Conservation (phyloP, 129 eudicot species). For the Apium graveolens region DNA sequence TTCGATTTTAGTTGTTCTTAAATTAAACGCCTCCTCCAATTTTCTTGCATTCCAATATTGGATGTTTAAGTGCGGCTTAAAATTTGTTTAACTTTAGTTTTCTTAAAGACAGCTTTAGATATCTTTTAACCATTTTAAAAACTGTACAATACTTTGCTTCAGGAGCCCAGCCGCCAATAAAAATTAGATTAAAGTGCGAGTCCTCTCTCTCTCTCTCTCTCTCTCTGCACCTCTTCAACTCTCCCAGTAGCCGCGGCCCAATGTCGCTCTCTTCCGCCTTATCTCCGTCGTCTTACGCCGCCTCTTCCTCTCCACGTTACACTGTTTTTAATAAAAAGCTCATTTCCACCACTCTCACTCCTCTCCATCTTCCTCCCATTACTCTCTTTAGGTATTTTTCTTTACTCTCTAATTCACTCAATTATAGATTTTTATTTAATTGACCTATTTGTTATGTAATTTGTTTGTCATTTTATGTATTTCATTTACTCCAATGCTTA, state of each 20-base stretch:
- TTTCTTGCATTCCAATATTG: too few species aligned
- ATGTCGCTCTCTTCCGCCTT: constrained; percentile 36
- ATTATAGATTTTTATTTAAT: too few species aligned
- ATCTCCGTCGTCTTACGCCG: constrained; percentile 25
- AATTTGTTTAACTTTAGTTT: too few species aligned
- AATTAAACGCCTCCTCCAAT: too few species aligned
- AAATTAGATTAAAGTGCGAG: neutral
- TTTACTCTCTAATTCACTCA: neutral
- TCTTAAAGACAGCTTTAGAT: too few species aligned
- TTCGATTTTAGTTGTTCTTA: too few species aligned
- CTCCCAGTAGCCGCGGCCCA: constrained; percentile 2
- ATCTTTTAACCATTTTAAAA: too few species aligned
- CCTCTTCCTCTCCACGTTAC: constrained; percentile 11
- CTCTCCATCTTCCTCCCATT: constrained; percentile 26
- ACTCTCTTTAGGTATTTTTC: constrained; percentile 22
- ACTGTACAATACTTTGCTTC: too few species aligned
- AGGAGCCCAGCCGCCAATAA: neutral
- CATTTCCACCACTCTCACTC: constrained; percentile 19
- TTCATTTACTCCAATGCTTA: neutral
- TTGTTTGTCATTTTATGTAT: neutral
- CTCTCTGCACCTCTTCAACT: neutral
- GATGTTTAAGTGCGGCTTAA: too few species aligned
- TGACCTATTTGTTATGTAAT: neutral
- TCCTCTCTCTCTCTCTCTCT: constrained; percentile 3
- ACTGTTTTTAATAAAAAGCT: constrained; percentile 14